Conservation (phyloP, 805 yeast genomes). For the Komagataella pastoris region DNA sequence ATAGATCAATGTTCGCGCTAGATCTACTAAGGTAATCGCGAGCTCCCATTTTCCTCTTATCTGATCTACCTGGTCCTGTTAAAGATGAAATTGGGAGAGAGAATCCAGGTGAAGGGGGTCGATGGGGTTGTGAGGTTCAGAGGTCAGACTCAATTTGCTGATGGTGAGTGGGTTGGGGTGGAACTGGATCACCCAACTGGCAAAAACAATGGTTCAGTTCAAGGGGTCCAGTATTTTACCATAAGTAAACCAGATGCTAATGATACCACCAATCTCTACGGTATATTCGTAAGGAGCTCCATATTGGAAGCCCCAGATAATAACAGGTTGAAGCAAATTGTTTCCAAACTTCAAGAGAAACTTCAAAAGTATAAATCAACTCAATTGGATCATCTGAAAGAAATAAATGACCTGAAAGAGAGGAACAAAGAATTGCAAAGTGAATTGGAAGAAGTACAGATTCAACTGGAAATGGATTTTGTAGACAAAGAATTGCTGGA, state of each 20-base stretch:
- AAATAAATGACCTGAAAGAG: slow-evolving; percentile 14
- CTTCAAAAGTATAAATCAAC: slow-evolving; percentile 17
- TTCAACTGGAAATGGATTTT: slow-evolving; percentile 16
- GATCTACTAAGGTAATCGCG: neutral
- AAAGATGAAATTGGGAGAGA: slow-evolving; percentile 11
- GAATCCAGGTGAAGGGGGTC: slow-evolving; percentile 23
- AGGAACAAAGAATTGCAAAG: slow-evolving; percentile 17
- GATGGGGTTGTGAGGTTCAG: slow-evolving; percentile 33
- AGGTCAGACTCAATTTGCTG: slow-evolving; percentile 45
- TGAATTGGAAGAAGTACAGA: slow-evolving; percentile 9
- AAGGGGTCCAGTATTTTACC: slow-evolving; percentile 27
- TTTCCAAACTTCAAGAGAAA: slow-evolving; percentile 32
- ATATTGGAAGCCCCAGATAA: neutral
- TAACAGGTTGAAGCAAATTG: slow-evolving; percentile 13
- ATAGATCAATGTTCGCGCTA: neutral
- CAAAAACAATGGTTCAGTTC: slow-evolving; percentile 34
- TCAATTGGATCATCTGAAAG: slow-evolving; percentile 2
- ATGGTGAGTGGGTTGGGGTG: slow-evolving; percentile 44
- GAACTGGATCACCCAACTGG: slow-evolving; percentile 27
- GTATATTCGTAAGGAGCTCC: neutral
- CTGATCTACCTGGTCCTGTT: neutral
- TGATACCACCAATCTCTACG: neutral
- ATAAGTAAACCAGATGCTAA: neutral
- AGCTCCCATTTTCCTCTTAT: neutral
- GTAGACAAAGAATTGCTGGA: slow-evolving; percentile 32